Evolutionary conservation across 768 basidiomycete species (phyloP).

Genomic region (Fomitopsis pulvina): DNA sequence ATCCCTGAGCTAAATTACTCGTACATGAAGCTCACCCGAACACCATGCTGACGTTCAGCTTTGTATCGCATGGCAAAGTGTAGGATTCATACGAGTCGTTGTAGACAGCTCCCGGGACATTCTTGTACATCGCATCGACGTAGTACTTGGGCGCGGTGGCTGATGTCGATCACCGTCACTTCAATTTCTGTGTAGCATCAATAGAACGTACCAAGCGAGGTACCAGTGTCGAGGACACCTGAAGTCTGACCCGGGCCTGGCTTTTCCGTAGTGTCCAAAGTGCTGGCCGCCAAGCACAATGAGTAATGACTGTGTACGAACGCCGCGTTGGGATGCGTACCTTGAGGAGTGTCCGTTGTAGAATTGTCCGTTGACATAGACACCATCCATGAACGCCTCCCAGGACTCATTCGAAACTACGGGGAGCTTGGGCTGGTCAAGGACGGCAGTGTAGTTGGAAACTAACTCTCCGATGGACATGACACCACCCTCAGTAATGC

Average conservation of each 20-base stretch:
- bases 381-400: conserved; percentile 3
- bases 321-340: background rate
- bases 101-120: conserved; percentile 1
- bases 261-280: background rate
- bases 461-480: conserved; percentile 1
- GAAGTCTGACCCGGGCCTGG: background rate
- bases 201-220: background rate
- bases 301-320: background rate
- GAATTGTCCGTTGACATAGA: conserved; percentile 2
- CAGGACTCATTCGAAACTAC: background rate
- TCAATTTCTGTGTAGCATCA: background rate
- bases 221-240: conserved; percentile 1
- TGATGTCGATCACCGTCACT: background rate
- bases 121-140: conserved; percentile 7
- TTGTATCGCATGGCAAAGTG: conserved; percentile 7
- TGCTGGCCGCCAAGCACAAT: background rate
- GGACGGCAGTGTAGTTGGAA: background rate
- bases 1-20: background rate
- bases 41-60: conserved; percentile 6
- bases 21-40: conserved; percentile 1
- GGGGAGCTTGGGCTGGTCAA: background rate
- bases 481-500: conserved; percentile 3
- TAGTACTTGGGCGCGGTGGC: conserved; percentile 3
- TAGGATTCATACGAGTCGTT: background rate
- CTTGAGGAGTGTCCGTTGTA: background rate